phyloP scores from a whole-genome alignment of 2,329 filamentous ascomycete genomes.

The Pyricularia sp. region DNA sequence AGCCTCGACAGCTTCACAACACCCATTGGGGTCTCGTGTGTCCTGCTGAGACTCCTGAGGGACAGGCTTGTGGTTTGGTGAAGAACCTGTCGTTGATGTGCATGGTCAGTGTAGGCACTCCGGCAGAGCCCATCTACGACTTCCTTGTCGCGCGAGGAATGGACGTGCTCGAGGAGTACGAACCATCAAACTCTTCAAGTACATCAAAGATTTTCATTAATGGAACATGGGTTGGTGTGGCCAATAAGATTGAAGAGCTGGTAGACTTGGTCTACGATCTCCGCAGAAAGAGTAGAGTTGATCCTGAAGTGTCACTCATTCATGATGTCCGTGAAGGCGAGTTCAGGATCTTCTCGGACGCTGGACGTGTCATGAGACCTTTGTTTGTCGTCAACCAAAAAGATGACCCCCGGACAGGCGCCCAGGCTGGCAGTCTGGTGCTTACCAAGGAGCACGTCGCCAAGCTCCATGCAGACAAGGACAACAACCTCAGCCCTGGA shows the following conservation, averaged over 20 bases:
- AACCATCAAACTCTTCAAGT: constrained; percentile 73
- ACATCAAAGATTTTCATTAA: constrained; percentile 98
- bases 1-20: constrained; percentile 95
- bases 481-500: constrained; percentile 55
- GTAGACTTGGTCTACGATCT: constrained; percentile 71
- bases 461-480: constrained; percentile 54
- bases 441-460: constrained; percentile 75
- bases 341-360: constrained; percentile 98
- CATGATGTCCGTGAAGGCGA: constrained; percentile 94
- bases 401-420: constrained; percentile 54
- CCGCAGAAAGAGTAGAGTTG: constrained; percentile 72
- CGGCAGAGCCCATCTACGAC: constrained; percentile 80
- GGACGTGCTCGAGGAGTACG: constrained; percentile 94
- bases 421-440: constrained; percentile 60
- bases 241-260: constrained; percentile 78
- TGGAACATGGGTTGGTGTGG: constrained; percentile 94
- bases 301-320: constrained; percentile 87
- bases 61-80: constrained; percentile 94
- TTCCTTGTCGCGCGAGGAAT: constrained; percentile 96
- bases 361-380: constrained; percentile 87
- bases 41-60: constrained; percentile 94
- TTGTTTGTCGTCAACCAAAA: constrained; percentile 91
- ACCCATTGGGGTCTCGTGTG: constrained; percentile 98
- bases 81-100: constrained; percentile 98
- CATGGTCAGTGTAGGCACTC: constrained; percentile 91